phyloP scores from a whole-genome alignment of 371 early-diverging fungal species.

The Mycotypha africana region DNA sequence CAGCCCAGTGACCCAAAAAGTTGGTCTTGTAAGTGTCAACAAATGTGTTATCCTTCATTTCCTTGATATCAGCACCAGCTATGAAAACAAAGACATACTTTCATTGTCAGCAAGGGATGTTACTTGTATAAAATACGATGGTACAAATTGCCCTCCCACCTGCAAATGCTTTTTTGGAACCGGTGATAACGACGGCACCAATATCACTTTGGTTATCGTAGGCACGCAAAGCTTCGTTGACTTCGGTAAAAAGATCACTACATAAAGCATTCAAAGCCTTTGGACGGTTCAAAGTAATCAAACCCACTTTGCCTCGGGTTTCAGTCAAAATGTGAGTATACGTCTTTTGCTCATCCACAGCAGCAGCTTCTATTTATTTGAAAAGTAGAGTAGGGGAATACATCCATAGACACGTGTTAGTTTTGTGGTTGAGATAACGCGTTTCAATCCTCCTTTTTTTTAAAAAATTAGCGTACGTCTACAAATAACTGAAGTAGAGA shows the following conservation, averaged over 20 bases:
- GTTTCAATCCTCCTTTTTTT: neutral
- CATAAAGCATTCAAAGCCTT: constrained; percentile 97
- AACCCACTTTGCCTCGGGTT: constrained; percentile 79
- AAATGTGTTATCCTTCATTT: constrained; percentile 88
- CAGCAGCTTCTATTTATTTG: constrained; percentile 26
- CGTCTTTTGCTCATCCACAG: constrained; percentile 24
- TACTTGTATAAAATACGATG: too few relatives aligned
- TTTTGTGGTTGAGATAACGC: too few relatives aligned
- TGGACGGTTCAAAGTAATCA: constrained; percentile 91
- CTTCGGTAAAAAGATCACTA: constrained; percentile 85
- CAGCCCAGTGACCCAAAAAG: constrained; percentile 93
- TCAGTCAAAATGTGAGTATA: constrained; percentile 72
- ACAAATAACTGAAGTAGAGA: constrained; percentile 29
- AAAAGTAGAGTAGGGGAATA: too few relatives aligned
- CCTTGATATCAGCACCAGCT: constrained; percentile 99
- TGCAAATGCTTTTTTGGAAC: constrained; percentile 95
- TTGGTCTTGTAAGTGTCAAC: constrained; percentile 84
- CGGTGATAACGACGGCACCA: constrained; percentile 94
- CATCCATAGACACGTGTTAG: too few relatives aligned
- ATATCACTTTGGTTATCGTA: constrained; percentile 76
- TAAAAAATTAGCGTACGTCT: constrained; percentile 24
- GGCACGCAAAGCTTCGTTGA: constrained; percentile 81
- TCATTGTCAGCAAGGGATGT: too few relatives aligned
- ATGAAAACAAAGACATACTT: neutral
- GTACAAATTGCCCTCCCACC: constrained; percentile 42